Base-by-base conservation (phyloP, 164 flowering plant species). In the Annona cherimola region DNA sequence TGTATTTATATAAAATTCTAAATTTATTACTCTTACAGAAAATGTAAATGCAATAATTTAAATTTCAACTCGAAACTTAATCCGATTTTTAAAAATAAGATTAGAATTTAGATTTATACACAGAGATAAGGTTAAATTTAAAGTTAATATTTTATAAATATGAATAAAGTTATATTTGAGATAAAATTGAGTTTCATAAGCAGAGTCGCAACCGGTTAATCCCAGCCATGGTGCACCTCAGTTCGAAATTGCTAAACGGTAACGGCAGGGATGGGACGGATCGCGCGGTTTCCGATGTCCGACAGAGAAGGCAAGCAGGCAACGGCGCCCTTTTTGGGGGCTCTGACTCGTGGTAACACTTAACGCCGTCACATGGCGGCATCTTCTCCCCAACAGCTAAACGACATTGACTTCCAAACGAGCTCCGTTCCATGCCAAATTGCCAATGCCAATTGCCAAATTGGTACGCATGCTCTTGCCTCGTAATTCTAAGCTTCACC, bases 251-350 rank as follows among this genome's bases (percentile, higher is more conserved):
- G 35, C 35, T 26, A 26, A 65, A 65, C 45, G 45, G 45, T 41
- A 41, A 65, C 67, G 67, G 67, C 67, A 65, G 45, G 67, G 19
- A 65, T 19, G 45, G 1, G 11, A 65, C 18, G 67, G 16, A 12
- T 14, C 3, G 3, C 4, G 11, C 4, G 7, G 35, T 4, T 61
- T n/a, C 35, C 35, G 20, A 61, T 39, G 65, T 4, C 40, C 26
- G n/a, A 26, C 1, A n/a, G 67, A 39, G n/a, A 40, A 42, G 11
- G 8, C 3, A 2, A 20, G 8, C 41, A 12, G 67, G 18, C 40
- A 5, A 18, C 7, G 46, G 19, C 8, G 42, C 42, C n/a, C 42
- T 44, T 42, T 65, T 65, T 40, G 40, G 8, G 40, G 8, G n/a
- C 67, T 65, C 67, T 65, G 67, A 65, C 67, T 41, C 39, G 1